Base-by-base conservation (phyloP, 345 rosid species). In the Carallia brachiata region DNA sequence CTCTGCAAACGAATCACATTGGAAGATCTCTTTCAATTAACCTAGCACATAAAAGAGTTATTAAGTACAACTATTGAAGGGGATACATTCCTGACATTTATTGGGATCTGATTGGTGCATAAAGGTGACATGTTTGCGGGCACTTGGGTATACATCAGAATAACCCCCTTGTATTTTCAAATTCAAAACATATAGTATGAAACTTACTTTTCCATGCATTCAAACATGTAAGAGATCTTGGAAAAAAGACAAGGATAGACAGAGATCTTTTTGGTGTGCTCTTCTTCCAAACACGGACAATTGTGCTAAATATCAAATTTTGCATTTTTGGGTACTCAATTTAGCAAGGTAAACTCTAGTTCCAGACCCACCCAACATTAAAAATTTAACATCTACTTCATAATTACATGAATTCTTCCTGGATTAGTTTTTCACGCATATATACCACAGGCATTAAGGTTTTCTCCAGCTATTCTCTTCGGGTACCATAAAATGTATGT, bases 1-100 rank as follows among this genome's bases (percentile, higher is more conserved):
- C 98, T 91, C 98, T 93, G 84, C 86, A 91, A 78, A 75, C 74
- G 78, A 83, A 76, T 78, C 71, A 78, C 74, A 72, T 69, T 53
- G 81, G 77, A 83, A 78, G 76, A 77, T 80, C 82, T 74, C 85
- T 78, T 77, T 79, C 78, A 84, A 78, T 79, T 63, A 82, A 68
- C 86, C 81, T 70, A 78, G 48, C 80, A 82, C 70, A 71, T 78
- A 63, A 66, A 32, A 76, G 47, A 70, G 58, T 73, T 64, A 65
- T 61, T 66, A 78, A 72, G 78, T 62, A 55, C 44, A 50, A 68
- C 61, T 74, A 53, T 64, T 61, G 36, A 65, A 72, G 64, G 71
- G 47, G 47, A 66, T 56, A 47, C 28, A 65, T n/a, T n/a, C 52
- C n/a, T 6, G 58, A 28, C 6, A 39, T 37, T 61, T 48, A 66